phyloP scores from a whole-genome alignment of 495 filamentous ascomycete genomes.

The Talaromyces ruber region DNA sequence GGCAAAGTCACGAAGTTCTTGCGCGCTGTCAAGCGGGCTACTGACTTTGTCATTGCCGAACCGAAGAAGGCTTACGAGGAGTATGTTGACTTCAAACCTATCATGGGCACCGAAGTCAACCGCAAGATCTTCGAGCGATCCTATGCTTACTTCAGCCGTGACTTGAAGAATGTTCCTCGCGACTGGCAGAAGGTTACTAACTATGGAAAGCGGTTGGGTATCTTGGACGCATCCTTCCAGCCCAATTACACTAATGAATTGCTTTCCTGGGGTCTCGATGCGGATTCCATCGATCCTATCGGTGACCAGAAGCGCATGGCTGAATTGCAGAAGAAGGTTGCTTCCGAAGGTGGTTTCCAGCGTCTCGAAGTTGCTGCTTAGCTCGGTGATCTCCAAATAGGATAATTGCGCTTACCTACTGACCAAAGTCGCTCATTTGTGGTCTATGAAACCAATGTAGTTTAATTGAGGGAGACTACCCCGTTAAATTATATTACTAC shows the following conservation, averaged over 20 bases:
- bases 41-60: constrained; percentile 55
- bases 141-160: constrained; percentile 61
- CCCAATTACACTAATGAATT: constrained; percentile 63
- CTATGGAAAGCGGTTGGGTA: constrained; percentile 58
- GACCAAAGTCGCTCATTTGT: constrained; percentile 5
- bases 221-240: constrained; percentile 46
- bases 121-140: constrained; percentile 66
- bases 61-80: constrained; percentile 50
- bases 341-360: constrained; percentile 37
- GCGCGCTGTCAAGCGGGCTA: constrained; percentile 55
- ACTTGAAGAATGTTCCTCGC: constrained; percentile 60
- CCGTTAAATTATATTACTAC: not conserved
- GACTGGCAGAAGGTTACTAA: constrained; percentile 64
- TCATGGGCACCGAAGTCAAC: constrained; percentile 56
- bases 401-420: not conserved
- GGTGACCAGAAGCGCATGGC: constrained; percentile 62
- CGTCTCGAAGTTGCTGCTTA: constrained; percentile 21
- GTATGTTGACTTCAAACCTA: constrained; percentile 59
- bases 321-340: constrained; percentile 49
- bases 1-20: constrained; percentile 52
- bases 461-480: not conserved
- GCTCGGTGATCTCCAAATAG: not conserved
- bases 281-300: constrained; percentile 50
- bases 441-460: not conserved
- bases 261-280: constrained; percentile 52